phyloP scores from a whole-genome alignment of 208 protist genomes.

The Trypanosoma cruzi region DNA sequence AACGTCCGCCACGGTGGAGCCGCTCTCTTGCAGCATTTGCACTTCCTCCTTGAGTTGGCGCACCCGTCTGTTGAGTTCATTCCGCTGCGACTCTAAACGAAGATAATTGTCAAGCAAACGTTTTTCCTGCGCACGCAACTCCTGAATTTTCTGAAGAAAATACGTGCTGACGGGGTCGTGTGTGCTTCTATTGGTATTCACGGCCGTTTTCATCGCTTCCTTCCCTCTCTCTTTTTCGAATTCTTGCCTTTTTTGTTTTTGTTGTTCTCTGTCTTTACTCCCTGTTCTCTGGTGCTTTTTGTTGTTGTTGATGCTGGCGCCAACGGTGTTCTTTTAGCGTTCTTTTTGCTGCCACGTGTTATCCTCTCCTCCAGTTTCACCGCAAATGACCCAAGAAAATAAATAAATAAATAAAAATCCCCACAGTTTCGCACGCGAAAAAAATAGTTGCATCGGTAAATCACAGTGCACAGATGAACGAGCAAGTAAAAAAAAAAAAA shows the following conservation, averaged over 20 bases:
- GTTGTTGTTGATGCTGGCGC: background rate
- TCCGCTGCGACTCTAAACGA: slow-evolving; percentile 85
- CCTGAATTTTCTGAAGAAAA: slow-evolving; percentile 91
- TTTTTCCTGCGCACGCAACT: slow-evolving; percentile 88
- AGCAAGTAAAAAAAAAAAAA: background rate
- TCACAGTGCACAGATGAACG: background rate
- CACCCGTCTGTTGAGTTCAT: slow-evolving; percentile 94
- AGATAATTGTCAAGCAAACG: slow-evolving; percentile 85
- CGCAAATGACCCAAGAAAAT: background rate
- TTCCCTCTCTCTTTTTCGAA: slow-evolving; percentile 8
- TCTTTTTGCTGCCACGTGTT: no score
- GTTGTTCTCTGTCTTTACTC: background rate
- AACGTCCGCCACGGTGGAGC: slow-evolving; percentile 99
- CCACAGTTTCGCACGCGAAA: background rate
- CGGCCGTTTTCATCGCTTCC: background rate
- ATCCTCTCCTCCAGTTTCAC: no score
- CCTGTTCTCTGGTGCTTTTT: no score
- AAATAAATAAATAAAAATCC: background rate
- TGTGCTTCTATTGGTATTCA: slow-evolving; percentile 25
- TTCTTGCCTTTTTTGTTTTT: slow-evolving; percentile 24
- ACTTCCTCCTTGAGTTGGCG: slow-evolving; percentile 99
- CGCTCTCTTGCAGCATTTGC: slow-evolving; percentile 96
- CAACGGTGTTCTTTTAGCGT: background rate
- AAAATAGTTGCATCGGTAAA: background rate
- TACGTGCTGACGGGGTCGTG: slow-evolving; percentile 73